Evolutionary conservation across 305 asterid genomes (phyloP).

Genomic region (Fraxinus sp.): DNA sequence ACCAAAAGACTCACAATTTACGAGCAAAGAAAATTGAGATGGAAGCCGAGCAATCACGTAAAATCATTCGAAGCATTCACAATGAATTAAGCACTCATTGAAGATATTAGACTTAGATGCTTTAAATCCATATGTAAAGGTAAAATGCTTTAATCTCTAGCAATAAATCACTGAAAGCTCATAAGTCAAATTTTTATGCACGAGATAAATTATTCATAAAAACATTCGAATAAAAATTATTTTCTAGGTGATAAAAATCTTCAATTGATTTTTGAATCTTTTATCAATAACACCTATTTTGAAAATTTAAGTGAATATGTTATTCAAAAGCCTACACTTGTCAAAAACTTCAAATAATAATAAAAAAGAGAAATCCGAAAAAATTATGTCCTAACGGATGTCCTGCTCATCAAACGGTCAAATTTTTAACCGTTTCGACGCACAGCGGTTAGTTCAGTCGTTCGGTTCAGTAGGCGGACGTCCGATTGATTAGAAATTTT

Average conservation of each 20-base stretch:
- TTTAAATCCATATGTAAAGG: neutral
- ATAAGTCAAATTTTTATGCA: neutral
- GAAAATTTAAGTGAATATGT: no score
- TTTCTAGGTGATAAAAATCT: no score
- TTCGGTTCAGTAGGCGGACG: neutral
- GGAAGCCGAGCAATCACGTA: neutral
- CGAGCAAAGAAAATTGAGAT: neutral
- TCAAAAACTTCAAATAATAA: no score
- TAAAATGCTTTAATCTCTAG: no score
- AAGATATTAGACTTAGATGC: neutral
- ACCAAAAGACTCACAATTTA: no score
- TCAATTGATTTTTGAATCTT: no score
- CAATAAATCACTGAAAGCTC: neutral
- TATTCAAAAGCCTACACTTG: no score
- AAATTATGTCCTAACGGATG: no score
- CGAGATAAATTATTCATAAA: neutral
- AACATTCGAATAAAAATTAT: no score
- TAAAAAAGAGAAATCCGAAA: neutral
- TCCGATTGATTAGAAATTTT: neutral
- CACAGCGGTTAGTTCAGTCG: neutral
- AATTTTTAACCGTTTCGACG: neutral
- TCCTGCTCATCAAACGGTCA: neutral
- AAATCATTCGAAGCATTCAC: neutral
- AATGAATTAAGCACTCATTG: neutral
- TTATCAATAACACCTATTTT: neutral